Conservation (phyloP, 768 basidiomycete species). For the Cystobasidium tubakii region DNA sequence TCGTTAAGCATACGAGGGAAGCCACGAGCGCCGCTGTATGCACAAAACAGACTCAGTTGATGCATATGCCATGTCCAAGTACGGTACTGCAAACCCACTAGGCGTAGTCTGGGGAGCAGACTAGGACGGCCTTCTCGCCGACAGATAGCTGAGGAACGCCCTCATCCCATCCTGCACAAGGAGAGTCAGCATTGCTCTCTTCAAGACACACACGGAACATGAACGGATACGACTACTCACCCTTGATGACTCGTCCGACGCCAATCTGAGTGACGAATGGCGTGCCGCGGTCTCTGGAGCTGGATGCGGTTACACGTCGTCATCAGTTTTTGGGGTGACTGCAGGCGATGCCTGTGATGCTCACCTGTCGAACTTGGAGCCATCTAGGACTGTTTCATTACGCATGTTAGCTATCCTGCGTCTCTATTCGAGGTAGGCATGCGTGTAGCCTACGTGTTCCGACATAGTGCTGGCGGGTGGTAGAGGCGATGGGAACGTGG, state of each 20-base stretch:
- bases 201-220: too few species aligned
- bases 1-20: constrained; percentile 55
- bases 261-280: constrained; percentile 65
- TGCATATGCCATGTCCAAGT: constrained; percentile 50
- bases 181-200: neutral
- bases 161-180: constrained; percentile 68
- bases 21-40: constrained; percentile 67
- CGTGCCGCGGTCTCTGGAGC: constrained; percentile 54
- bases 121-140: constrained; percentile 63
- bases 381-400: constrained; percentile 57
- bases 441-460: constrained; percentile 49
- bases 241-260: constrained; percentile 69
- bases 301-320: constrained; percentile 64
- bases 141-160: constrained; percentile 75
- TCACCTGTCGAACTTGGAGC: constrained; percentile 46
- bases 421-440: neutral
- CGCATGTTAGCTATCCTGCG: constrained; percentile 52
- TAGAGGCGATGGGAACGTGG: neutral
- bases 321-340: neutral
- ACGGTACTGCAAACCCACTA: constrained; percentile 24
- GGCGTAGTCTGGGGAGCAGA: constrained; percentile 66
- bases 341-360: neutral
- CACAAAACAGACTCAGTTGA: constrained; percentile 46
- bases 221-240: neutral
- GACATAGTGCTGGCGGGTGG: constrained; percentile 58